Evolutionary conservation across 2,329 filamentous ascomycete species (phyloP).

Genomic region (Xylariaceae sp.): DNA sequence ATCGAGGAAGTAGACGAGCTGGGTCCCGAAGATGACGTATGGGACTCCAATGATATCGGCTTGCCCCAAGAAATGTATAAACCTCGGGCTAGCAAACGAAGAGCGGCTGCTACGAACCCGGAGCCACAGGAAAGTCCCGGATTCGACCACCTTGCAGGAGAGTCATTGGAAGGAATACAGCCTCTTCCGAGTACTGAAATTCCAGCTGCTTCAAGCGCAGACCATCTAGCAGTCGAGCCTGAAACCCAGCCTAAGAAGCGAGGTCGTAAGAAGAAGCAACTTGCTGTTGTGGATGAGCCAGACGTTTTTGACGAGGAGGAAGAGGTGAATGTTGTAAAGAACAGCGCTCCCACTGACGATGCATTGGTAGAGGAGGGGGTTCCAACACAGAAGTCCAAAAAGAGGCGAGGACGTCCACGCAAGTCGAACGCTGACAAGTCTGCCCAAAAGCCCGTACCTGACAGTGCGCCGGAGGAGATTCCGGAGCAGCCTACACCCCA

Average conservation of each 20-base stretch:
- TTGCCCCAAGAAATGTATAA: slow-evolving; percentile 17
- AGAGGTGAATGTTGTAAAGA: slow-evolving; percentile 1
- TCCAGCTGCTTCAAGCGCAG: neutral
- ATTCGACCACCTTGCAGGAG: too few relatives aligned
- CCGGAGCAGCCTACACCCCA: slow-evolving; percentile 6
- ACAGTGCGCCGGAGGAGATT: slow-evolving; percentile 2
- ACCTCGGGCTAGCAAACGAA: slow-evolving; percentile 20
- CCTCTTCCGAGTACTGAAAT: neutral
- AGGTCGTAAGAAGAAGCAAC: slow-evolving; percentile 31
- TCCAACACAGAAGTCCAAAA: slow-evolving; percentile 26
- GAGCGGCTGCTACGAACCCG: slow-evolving; percentile 3
- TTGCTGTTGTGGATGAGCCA: slow-evolving; percentile 6
- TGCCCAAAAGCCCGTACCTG: slow-evolving; percentile 3
- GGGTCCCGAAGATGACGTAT: slow-evolving; percentile 17
- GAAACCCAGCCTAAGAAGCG: slow-evolving; percentile 26
- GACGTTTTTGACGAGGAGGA: slow-evolving; percentile 7
- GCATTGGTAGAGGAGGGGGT: slow-evolving; percentile 12
- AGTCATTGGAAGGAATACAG: neutral
- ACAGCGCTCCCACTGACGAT: slow-evolving; percentile 4
- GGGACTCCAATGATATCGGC: slow-evolving; percentile 13
- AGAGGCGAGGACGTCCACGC: slow-evolving; percentile 28
- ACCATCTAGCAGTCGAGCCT: slow-evolving; percentile 1
- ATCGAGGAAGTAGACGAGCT: slow-evolving; percentile 29
- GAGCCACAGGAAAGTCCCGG: neutral
- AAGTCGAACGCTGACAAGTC: slow-evolving; percentile 24